Percentiles rank a stretch among this genome's conserved stretches.
These are phyloP conservation scores for Auxenochlorella pyrenoidosa DNA, from an alignment of 139 green algal genomes.

Conservation along the genomic window DNA sequence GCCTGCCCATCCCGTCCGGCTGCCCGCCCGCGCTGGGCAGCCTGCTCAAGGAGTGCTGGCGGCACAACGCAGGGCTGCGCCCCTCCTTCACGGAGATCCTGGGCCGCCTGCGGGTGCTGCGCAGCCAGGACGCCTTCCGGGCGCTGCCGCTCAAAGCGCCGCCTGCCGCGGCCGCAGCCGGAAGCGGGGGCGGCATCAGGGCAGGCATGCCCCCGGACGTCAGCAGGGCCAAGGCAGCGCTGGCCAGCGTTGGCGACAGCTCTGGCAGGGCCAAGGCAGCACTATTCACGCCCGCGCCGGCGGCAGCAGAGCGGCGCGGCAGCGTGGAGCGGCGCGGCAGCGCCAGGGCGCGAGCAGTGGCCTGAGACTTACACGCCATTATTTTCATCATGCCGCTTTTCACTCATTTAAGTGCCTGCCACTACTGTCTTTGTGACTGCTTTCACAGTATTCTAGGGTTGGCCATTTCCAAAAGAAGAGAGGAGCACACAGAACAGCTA, in stretches of 20 bases:
- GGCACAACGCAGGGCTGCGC: conserved; percentile 23
- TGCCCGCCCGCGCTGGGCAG: conserved; percentile 25
- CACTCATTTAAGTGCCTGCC: not conserved
- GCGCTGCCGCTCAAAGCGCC: not conserved
- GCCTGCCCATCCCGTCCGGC: conserved; percentile 31
- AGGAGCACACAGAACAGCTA: no score
- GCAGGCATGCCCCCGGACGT: no score
- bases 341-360: not conserved
- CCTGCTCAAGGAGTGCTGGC: conserved; percentile 52
- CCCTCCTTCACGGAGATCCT: conserved; percentile 40
- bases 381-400: not conserved
- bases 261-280: not conserved
- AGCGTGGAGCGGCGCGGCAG: not conserved
- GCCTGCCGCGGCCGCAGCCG: no score
- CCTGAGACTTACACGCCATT: not conserved
- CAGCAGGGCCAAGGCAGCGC: no score
- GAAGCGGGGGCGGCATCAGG: no score
- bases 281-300: not conserved
- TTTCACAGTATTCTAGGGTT: no score
- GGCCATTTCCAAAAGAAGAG: no score
- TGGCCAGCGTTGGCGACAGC: not conserved
- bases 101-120: conserved; percentile 10
- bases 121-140: not conserved
- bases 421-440: not conserved
- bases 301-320: not conserved